A percentile compares a stretch with the other conserved stretches of the same genome.
These are phyloP conservation scores for Vanrija pseudolonga DNA, from an alignment of 1,284 basidiomycete genomes.

Conservation along the genomic window DNA sequence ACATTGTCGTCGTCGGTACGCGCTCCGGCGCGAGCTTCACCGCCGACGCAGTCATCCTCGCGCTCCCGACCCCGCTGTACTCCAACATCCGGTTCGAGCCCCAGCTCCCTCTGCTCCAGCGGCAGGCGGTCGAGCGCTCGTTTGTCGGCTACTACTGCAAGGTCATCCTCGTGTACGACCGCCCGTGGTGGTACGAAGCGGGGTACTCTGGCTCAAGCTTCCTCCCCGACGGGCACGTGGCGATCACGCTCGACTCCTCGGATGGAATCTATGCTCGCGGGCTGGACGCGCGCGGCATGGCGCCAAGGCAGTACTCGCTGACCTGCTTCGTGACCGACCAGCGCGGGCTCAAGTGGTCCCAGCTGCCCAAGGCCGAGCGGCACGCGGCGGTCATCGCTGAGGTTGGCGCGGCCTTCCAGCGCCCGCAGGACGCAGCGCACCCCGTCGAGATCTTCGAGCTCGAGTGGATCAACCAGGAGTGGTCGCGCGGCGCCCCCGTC, in stretches of 20 bases:
- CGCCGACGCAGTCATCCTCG: not conserved
- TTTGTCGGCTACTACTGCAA: constrained; percentile 11
- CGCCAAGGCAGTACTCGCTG: not conserved
- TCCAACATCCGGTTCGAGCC: constrained; percentile 6
- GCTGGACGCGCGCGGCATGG: not conserved
- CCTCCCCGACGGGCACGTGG: not conserved
- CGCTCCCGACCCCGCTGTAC: constrained; percentile 1
- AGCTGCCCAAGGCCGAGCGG: constrained; percentile 1
- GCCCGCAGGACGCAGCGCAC: not conserved
- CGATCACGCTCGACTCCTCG: constrained; percentile 5
- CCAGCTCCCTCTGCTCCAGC: constrained; percentile 2
- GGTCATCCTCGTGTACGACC: constrained; percentile 10
- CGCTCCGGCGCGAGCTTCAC: not conserved
- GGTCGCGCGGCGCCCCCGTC: constrained; percentile 1
- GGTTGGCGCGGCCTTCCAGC: not conserved
- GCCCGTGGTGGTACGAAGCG: constrained; percentile 11
- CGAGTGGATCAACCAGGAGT: constrained; percentile 6
- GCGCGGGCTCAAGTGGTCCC: not conserved
- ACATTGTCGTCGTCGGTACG: not conserved
- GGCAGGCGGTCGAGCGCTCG: constrained; percentile 4
- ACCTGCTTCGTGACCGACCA: not conserved
- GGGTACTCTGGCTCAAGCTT: constrained; percentile 2
- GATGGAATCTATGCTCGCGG: constrained; percentile 1
- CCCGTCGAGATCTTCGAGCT: not conserved
- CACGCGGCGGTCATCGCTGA: not conserved